These are phyloP conservation scores for Trypanosoma conorhini DNA, from an alignment of 208 protist genomes.

Conservation along the genomic window DNA sequence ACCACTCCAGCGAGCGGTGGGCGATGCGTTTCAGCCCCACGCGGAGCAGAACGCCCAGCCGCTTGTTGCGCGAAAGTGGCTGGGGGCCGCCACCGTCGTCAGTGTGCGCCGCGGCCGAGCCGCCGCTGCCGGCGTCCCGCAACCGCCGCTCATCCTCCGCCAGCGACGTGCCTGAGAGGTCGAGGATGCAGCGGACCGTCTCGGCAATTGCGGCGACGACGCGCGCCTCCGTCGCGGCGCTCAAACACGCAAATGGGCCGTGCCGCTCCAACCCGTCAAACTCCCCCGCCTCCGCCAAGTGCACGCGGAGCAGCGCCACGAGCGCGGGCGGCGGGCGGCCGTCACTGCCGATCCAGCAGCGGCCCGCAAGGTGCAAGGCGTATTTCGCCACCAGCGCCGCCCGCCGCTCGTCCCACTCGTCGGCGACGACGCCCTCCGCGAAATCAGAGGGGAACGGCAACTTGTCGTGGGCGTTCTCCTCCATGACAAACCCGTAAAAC, in stretches of 20 bases:
- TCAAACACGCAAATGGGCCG: slow-evolving; percentile 56
- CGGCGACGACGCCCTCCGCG: slow-evolving; percentile 5
- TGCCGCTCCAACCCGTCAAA: slow-evolving; percentile 61
- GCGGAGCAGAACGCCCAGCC: slow-evolving; percentile 58
- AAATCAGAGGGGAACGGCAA: slow-evolving; percentile 77
- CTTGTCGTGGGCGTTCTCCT: slow-evolving; percentile 78
- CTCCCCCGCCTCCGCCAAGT: slow-evolving; percentile 71
- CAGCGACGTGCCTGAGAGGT: slow-evolving; percentile 60
- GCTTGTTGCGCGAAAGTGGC: slow-evolving; percentile 35
- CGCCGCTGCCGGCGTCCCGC: background rate
- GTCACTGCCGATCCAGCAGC: slow-evolving; percentile 61
- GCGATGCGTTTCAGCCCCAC: slow-evolving; percentile 79
- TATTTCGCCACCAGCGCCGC: slow-evolving; percentile 45
- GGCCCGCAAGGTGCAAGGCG: slow-evolving; percentile 42
- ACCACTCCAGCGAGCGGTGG: slow-evolving; percentile 52
- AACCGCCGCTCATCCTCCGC: slow-evolving; percentile 63
- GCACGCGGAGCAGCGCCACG: slow-evolving; percentile 70
- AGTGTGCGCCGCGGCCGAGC: background rate
- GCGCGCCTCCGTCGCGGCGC: slow-evolving; percentile 48
- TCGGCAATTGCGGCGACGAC: slow-evolving; percentile 48
- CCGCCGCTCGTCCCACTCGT: slow-evolving; percentile 57
- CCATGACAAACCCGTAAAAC: slow-evolving; percentile 91
- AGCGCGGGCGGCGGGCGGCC: slow-evolving; percentile 68
- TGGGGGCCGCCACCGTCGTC: slow-evolving; percentile 23
- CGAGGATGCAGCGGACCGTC: slow-evolving; percentile 56